Percentiles rank a stretch among this genome's conserved stretches.
Conservation (phyloP, 305 asterid genomes). For the Fraxinus baroniana region DNA sequence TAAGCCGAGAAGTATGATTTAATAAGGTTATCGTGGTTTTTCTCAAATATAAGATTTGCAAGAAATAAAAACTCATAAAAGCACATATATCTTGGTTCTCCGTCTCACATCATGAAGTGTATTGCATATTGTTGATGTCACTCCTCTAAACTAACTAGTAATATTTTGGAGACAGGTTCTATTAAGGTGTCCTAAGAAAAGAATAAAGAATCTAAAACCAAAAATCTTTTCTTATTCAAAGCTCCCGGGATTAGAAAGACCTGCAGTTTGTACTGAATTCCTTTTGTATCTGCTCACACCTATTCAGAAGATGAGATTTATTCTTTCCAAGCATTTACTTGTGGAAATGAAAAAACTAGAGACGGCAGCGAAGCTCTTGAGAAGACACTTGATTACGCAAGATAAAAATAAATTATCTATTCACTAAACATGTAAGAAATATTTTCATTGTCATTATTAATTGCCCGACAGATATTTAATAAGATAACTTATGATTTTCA, state of each 20-base stretch:
- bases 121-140: not conserved
- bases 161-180: not conserved
- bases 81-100: not conserved
- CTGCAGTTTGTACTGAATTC: not conserved
- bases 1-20: not conserved
- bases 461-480: not conserved
- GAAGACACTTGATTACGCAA: not conserved
- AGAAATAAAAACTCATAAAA: not conserved
- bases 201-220: not conserved
- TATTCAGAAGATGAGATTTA: not conserved
- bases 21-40: not conserved
- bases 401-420: not conserved
- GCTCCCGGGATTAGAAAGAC: not conserved
- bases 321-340: not conserved
- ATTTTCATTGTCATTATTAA: not conserved
- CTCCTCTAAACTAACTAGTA: not conserved
- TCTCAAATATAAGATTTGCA: not conserved
- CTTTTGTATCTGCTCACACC: not conserved
- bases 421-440: not conserved
- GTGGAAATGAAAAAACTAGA: not conserved
- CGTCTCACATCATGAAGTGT: not conserved
- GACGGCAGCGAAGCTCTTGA: not conserved
- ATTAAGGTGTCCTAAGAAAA: not conserved
- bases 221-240: not conserved
- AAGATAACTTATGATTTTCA: not conserved